Evolutionary conservation across 148 eudicot genomes (phyloP), one percentile per base, ranked within the genome.

Genomic region (Mesembryanthemum crystallinum): DNA sequence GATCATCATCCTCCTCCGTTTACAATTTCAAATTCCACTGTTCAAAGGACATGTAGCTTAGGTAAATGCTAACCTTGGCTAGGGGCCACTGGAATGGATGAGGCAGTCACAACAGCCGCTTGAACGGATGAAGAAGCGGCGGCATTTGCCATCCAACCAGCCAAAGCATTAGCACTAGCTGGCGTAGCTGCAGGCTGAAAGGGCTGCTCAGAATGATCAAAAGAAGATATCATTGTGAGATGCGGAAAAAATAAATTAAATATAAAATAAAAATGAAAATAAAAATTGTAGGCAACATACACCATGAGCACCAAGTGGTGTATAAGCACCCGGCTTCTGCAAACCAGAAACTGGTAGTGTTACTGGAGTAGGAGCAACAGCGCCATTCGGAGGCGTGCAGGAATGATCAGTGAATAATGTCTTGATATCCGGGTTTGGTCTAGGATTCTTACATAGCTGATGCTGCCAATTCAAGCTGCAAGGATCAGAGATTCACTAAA

Each of bases 401-500:
- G 88, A 64, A 82, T 93, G 98, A 77, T 93, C 98, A n/a, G 83
- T 79, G 79, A 89, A 93, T 67, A 93, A 82, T 63, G 98, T 91
- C 81, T 88, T 93, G 59, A 93, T 91, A 77, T 91, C 96, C 47
- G 98, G 98, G 59, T 93, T 93, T 71, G 94, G 81, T 80, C 96
- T 89, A 20, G 94, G 96, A 75, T 91, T 93, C 83, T 89, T 89
- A 74, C 98, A 91, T 42, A 91, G 89, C 73, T 93, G 98, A 81
- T 93, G 98, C 91, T 93, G 98, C 98, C 98, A 93, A 78, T 93
- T 91, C 78, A 91, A 82, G 80, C 98, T 93, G 86, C 71, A 83
- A 69, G 49, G 59, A 83, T 57, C 55, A 64, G 20, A 69, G 1
- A 71, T 24, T 58, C 29, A 77, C 23, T 24, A 23, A 13, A 61